Evolutionary conservation across 495 filamentous ascomycete species (phyloP).

Genomic region (Penicillium coprophilum): DNA sequence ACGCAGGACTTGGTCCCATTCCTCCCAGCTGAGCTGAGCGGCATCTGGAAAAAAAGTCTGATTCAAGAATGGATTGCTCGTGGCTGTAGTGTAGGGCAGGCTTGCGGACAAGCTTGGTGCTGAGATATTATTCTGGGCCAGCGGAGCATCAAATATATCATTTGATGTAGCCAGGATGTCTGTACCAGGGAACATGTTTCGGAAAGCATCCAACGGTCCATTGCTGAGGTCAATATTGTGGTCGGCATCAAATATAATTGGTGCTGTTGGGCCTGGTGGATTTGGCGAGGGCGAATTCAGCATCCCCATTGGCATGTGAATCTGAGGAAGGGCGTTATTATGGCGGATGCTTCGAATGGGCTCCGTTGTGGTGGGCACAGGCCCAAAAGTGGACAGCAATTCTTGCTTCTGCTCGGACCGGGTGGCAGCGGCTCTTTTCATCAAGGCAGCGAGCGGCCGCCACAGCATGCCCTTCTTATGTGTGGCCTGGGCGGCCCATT

Average conservation of each 20-base stretch:
- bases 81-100: slow-evolving; percentile 12
- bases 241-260: background rate
- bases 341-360: slow-evolving; percentile 8
- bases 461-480: slow-evolving; percentile 67
- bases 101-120: slow-evolving; percentile 8
- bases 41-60: slow-evolving; percentile 10
- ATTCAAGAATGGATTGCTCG: slow-evolving; percentile 18
- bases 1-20: slow-evolving; percentile 53
- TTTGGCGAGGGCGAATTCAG: slow-evolving; percentile 3
- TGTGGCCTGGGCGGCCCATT: slow-evolving; percentile 50
- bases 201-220: slow-evolving; percentile 31
- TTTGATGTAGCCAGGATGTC: slow-evolving; percentile 28
- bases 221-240: slow-evolving; percentile 34
- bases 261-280: background rate
- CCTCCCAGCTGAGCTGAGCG: slow-evolving; percentile 38
- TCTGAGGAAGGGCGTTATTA: slow-evolving; percentile 17
- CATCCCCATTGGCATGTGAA: slow-evolving; percentile 18
- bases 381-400: slow-evolving; percentile 25
- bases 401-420: slow-evolving; percentile 37
- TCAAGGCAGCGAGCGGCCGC: slow-evolving; percentile 69
- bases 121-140: slow-evolving; percentile 8
- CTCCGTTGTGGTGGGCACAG: slow-evolving; percentile 8
- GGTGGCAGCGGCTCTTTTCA: slow-evolving; percentile 58
- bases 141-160: slow-evolving; percentile 10
- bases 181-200: slow-evolving; percentile 33